phyloP scores from a whole-genome alignment of 176 grass and related monocot species.

The Musa itinerans region DNA sequence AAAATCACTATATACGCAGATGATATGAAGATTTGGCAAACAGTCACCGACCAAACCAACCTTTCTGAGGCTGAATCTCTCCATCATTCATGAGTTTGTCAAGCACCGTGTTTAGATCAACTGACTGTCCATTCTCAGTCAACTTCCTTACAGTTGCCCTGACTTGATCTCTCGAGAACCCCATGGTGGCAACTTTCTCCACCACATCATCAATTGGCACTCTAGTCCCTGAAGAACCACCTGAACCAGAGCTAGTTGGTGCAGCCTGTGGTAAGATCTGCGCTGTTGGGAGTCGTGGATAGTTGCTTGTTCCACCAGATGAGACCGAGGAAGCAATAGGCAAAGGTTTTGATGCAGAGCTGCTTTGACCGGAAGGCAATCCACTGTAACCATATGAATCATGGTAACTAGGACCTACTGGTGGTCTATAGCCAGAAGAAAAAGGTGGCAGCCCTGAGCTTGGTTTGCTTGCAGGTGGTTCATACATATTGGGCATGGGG shows the following conservation, averaged over 20 bases:
- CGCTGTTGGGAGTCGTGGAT: conserved; percentile 51
- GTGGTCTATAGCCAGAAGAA: conserved; percentile 48
- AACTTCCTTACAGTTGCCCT: conserved; percentile 66
- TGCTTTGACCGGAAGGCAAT: conserved; percentile 51
- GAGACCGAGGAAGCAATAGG: conserved; percentile 35
- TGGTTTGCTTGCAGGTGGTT: conserved; percentile 36
- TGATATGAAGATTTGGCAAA: not conserved
- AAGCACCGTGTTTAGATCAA: conserved; percentile 82
- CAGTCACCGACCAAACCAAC: conserved; percentile 54
- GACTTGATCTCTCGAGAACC: conserved; percentile 86
- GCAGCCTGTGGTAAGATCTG: conserved; percentile 54
- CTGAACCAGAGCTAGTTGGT: conserved; percentile 27
- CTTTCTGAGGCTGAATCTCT: conserved; percentile 55
- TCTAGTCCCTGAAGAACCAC: conserved; percentile 32
- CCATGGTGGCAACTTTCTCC: conserved; percentile 88
- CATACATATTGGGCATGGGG: conserved; percentile 40
- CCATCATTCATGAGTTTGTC: conserved; percentile 88
- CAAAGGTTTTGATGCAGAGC: conserved; percentile 40
- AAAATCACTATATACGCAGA: not conserved
- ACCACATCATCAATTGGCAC: conserved; percentile 65
- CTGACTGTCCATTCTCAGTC: conserved; percentile 79
- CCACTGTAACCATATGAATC: conserved; percentile 56
- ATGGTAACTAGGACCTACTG: conserved; percentile 28
- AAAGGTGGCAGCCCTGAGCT: conserved; percentile 38
- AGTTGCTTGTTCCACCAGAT: conserved; percentile 34